A percentile compares a stretch with the other conserved stretches of the same genome.
Evolutionary conservation across 2,329 filamentous ascomycete species (phyloP).

Genomic region (Dryadomyces sulphureus): DNA sequence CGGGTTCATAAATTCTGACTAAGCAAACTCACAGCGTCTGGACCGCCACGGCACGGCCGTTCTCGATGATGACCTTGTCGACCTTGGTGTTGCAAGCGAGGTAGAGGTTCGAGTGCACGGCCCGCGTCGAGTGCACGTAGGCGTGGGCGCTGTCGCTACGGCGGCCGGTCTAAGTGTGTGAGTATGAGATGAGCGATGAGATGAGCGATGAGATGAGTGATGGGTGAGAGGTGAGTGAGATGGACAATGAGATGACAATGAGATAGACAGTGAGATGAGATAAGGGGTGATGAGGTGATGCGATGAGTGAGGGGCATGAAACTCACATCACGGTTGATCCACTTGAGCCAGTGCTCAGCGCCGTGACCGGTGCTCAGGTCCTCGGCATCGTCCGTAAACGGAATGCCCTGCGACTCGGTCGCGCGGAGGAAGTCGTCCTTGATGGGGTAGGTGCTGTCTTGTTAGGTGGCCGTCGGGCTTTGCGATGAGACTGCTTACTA

Average conservation of each 20-base stretch:
- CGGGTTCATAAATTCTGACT: not conserved
- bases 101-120: slow-evolving; percentile 56
- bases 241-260: not conserved
- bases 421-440: slow-evolving; percentile 69
- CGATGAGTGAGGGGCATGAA: too few species aligned
- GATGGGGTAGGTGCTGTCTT: slow-evolving; percentile 57
- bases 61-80: slow-evolving; percentile 61
- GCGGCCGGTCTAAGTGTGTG: slow-evolving; percentile 40
- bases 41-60: slow-evolving; percentile 57
- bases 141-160: slow-evolving; percentile 65
- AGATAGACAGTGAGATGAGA: not conserved
- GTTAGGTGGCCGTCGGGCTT: too few species aligned
- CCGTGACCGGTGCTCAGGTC: slow-evolving; percentile 55
- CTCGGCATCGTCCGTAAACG: slow-evolving; percentile 60
- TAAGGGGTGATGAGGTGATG: not conserved
- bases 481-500: slow-evolving; percentile 24
- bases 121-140: slow-evolving; percentile 62
- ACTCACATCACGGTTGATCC: slow-evolving; percentile 49
- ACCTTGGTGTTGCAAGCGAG: slow-evolving; percentile 63
- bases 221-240: not conserved
- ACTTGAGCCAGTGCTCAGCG: slow-evolving; percentile 67
- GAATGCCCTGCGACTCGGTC: slow-evolving; percentile 59
- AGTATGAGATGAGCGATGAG: not conserved
- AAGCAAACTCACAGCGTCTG: slow-evolving; percentile 37
- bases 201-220: not conserved